Evolutionary conservation across 768 basidiomycete genomes (phyloP).

Genomic region (Trametes cubensis): DNA sequence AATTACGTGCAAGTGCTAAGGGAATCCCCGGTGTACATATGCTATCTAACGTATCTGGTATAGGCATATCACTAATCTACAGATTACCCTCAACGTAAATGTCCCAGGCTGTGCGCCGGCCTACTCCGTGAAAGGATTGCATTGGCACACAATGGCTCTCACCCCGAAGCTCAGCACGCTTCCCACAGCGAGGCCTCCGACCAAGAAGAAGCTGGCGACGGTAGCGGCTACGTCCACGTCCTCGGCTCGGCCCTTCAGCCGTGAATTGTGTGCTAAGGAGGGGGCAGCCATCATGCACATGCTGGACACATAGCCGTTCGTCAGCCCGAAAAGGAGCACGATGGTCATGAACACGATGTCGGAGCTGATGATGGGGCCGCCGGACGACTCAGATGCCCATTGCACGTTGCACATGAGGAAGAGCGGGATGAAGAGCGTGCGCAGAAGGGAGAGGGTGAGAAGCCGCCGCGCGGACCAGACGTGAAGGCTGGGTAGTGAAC

Average conservation of each 20-base stretch:
- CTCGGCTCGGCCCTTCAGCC: slow-evolving; percentile 64
- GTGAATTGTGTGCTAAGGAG: slow-evolving; percentile 77
- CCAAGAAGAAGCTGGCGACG: slow-evolving; percentile 75
- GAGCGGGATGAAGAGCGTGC: slow-evolving; percentile 82
- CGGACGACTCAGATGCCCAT: slow-evolving; percentile 35
- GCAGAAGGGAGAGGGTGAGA: slow-evolving; percentile 61
- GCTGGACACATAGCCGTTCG: slow-evolving; percentile 81
- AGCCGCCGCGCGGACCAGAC: slow-evolving; percentile 72
- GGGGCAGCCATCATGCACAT: slow-evolving; percentile 82
- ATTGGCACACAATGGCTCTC: slow-evolving; percentile 63
- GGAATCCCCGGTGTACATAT: background rate
- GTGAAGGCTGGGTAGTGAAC: slow-evolving; percentile 63
- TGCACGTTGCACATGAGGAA: slow-evolving; percentile 90
- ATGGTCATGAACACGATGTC: slow-evolving; percentile 77
- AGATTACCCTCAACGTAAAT: background rate
- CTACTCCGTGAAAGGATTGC: slow-evolving; percentile 64
- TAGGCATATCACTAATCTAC: slow-evolving; percentile 10
- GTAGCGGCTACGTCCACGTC: slow-evolving; percentile 89
- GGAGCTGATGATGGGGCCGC: slow-evolving; percentile 61
- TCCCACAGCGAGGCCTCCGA: slow-evolving; percentile 74
- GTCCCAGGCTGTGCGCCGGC: background rate
- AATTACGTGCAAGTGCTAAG: background rate
- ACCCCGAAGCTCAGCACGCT: slow-evolving; percentile 84
- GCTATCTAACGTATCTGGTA: background rate
- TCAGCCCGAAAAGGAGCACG: slow-evolving; percentile 70